Conservation (phyloP, 148 eudicot species). For the Pouteria glomerata region DNA sequence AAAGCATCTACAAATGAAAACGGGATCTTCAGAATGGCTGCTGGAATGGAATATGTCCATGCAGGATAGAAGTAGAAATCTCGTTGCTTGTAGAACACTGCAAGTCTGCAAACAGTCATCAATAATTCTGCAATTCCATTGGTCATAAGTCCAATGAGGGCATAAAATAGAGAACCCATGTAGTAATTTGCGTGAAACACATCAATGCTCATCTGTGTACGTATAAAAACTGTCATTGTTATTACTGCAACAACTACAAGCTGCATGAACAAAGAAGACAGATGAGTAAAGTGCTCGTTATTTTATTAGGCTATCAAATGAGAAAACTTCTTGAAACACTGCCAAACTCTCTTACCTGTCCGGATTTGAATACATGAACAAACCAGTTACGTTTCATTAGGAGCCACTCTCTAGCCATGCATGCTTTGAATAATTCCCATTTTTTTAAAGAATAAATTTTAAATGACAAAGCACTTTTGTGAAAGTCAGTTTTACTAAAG, state of each 20-base stretch:
- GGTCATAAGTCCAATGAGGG: constrained; percentile 11
- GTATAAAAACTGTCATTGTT: constrained; percentile 24
- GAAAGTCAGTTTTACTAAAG: constrained; percentile 7
- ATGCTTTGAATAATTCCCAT: constrained; percentile 28
- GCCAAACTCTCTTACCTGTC: constrained; percentile 10
- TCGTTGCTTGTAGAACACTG: constrained; percentile 31
- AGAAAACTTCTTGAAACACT: background rate
- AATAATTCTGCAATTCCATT: constrained; percentile 24
- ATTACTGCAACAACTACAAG: constrained; percentile 17
- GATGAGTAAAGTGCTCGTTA: background rate
- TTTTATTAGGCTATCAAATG: background rate
- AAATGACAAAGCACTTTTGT: constrained; percentile 18
- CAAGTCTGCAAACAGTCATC: constrained; percentile 20
- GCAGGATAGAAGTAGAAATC: constrained; percentile 29
- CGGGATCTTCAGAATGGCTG: constrained; percentile 29
- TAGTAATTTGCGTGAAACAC: constrained; percentile 16
- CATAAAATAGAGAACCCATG: constrained; percentile 23
- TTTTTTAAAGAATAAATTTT: constrained; percentile 13
- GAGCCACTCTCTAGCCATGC: constrained; percentile 20
- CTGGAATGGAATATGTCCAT: constrained; percentile 31
- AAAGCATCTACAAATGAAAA: constrained; percentile 19
- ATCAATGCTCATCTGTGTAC: constrained; percentile 15
- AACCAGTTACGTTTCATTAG: constrained; percentile 29
- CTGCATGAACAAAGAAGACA: constrained; percentile 14
- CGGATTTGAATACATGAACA: constrained; percentile 19